Evolutionary conservation across 2,329 filamentous ascomycete genomes (phyloP), one percentile per base, ranked within the genome.

Genomic region (Claviceps lovelessii): DNA sequence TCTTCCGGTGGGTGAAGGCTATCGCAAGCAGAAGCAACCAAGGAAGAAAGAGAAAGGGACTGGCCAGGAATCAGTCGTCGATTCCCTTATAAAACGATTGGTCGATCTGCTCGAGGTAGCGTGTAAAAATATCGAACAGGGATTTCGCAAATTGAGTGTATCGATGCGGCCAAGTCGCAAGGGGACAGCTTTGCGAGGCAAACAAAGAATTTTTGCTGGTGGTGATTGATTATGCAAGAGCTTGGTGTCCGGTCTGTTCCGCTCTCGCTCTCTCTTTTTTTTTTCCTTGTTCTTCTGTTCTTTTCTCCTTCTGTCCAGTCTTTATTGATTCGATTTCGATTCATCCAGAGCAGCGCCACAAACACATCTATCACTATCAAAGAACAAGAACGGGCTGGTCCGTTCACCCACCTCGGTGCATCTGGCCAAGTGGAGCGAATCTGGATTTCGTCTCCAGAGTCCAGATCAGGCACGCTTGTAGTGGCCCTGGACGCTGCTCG

Each of bases 11-110:
- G 41, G 35, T 42, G 37, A 35, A 28, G 51, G 51, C n/a, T 52
- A 10, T 52, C 29, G 44, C 51, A 47, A 49, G 37, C 54, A 52
- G 19, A 17, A 17, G 44, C 78, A 88, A 47, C 15, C 15, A 86
- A 83, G 11, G 78, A 19, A 10, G 41, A 37, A 46, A 33, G 29
- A 7, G 29, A 45, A 41, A 41, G 39, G 15, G 10, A 52, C 19
- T 23, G 17, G 15, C n/a, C 41, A 23, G 41, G 51, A 35, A 35
- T 33, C 2, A 4, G 28, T 44, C 13, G 50, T 15, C 50, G 23
- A 33, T 51, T 47, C 45, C 45, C 23, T 15, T 7, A n/a, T 52
- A 52, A 33, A 41, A 23, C n/a, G 41, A 46, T 52, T 46, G 51
- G 51, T 52, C 41, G 28, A 52, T 52, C 23, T 39, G 44, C 19